Base-by-base conservation (phyloP, 805 yeast genomes). In the Nakazawaea peltata region DNA sequence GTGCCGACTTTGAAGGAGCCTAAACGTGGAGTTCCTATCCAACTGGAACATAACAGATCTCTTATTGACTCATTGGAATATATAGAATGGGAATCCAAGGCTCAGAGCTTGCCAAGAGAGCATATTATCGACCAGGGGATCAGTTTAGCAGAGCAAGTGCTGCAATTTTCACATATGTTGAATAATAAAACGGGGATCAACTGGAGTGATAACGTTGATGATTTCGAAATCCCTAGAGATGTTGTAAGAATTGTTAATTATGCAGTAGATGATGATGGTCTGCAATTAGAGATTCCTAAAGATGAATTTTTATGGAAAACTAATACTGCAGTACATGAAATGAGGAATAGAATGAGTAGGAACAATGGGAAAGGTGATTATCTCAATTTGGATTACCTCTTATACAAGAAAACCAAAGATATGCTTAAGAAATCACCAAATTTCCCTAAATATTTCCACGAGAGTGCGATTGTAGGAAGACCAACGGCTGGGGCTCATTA, bases 401-500 rank as follows among this genome's bases (percentile, higher is more conserved):
- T 50, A 14, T 31, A 48, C 29, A 40, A 46, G 31, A 26, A 36
- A 7, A 46, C 49, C 32, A 40, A 42, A 31, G 16, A 35, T 18
- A 44, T 41, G 10, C 7, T 33, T 26, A 21, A 25, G 4, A 7
- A 8, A 5, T 24, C 24, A 3, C 43, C 37, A 5, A 35, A 43
- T 26, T 41, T 40, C 26, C 28, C 41, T 1, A 54, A 65, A 32
- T 58, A 61, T 45, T 58, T 66, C 41, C 50, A 55, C 34, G 72
- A 67, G 45, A 63, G 69, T 4, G 33, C 44, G 18, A 43, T 38
- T 16, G 26, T 31, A 12, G 46, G 47, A 5, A 32, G 36, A 16
- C 34, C 34, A 19, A 33, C 16, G 3, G 34, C 24, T 15, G 66
- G 65, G 4, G 41, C 42, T 19, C 79, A 73, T 47, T 67, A 68